Evolutionary conservation across 805 yeast species (phyloP).

Genomic region (Candida sanyiensis): DNA sequence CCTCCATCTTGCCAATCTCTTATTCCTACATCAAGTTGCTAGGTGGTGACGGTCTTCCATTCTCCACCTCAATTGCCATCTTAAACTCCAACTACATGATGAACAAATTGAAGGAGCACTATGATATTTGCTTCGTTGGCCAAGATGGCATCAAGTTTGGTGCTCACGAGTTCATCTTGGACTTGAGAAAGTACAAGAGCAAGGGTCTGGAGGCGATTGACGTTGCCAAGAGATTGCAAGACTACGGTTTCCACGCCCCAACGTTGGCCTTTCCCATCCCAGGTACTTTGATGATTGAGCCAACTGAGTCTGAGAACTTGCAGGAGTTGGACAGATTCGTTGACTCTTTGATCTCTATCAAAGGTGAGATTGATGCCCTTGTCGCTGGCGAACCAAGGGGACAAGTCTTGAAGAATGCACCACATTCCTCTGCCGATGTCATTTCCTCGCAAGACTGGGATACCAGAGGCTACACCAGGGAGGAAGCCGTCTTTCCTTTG

Average conservation of each 20-base stretch:
- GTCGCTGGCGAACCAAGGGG: conserved; percentile 64
- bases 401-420: conserved; percentile 76
- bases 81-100: conserved; percentile 96
- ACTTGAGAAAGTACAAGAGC: conserved; percentile 76
- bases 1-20: conserved; percentile 86
- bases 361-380: conserved; percentile 71
- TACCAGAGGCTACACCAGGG: conserved; percentile 82
- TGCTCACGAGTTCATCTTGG: conserved; percentile 95
- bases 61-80: conserved; percentile 85
- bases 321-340: conserved; percentile 88
- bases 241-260: conserved; percentile 98
- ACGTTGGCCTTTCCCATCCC: conserved; percentile 99
- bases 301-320: conserved; percentile 90
- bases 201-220: conserved; percentile 90
- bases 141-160: conserved; percentile 62
- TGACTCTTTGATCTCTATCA: conserved; percentile 77
- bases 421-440: conserved; percentile 82
- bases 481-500: conserved; percentile 89
- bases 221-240: conserved; percentile 94
- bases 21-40: conserved; percentile 93
- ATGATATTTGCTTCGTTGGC: conserved; percentile 70
- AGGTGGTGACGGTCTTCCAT: conserved; percentile 81
- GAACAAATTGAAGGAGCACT: conserved; percentile 63
- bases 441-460: conserved; percentile 69
- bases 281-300: conserved; percentile 96